Percentiles rank a stretch among this genome's conserved stretches.
These are phyloP conservation scores for Triglochin maritima DNA, from an alignment of 106 monocot genomes.

Conservation along the genomic window DNA sequence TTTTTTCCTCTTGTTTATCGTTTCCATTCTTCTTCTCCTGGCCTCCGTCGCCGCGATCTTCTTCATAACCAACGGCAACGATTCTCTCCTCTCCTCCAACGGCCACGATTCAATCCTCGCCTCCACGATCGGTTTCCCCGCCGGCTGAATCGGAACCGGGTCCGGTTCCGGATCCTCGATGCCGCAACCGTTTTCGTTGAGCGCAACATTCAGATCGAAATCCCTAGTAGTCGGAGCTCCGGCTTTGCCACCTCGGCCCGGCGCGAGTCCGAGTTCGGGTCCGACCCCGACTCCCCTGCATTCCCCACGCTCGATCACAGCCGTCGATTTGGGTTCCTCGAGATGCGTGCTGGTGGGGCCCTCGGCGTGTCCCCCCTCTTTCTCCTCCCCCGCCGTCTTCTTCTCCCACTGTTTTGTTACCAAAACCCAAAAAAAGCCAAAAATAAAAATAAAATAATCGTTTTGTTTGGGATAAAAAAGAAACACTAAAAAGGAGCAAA, in stretches of 20 bases:
- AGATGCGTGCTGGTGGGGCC: background rate
- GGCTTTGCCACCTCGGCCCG: background rate
- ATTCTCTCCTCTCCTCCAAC: background rate
- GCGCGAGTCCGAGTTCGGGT: no score
- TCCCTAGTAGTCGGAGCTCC: background rate
- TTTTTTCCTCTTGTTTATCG: background rate
- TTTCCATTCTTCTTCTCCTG: background rate
- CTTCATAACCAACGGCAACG: background rate
- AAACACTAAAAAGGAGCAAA: background rate
- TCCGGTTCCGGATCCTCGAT: background rate
- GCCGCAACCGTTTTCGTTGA: background rate
- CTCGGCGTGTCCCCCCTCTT: background rate
- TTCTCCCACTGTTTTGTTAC: background rate
- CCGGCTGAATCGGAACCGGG: no score
- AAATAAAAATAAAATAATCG: no score
- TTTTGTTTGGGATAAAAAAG: no score
- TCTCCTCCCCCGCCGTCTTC: background rate
- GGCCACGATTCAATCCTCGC: background rate
- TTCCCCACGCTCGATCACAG: background rate
- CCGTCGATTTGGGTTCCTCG: background rate
- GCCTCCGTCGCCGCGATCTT: conserved; percentile 4
- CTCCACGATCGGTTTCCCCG: background rate
- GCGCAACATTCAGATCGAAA: background rate
- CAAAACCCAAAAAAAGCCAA: no score
- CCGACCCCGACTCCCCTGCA: no score